A percentile compares a stretch with the other conserved stretches of the same genome.
phyloP scores from a whole-genome alignment of 306 rosid genomes.

The Prunus dulcis region DNA sequence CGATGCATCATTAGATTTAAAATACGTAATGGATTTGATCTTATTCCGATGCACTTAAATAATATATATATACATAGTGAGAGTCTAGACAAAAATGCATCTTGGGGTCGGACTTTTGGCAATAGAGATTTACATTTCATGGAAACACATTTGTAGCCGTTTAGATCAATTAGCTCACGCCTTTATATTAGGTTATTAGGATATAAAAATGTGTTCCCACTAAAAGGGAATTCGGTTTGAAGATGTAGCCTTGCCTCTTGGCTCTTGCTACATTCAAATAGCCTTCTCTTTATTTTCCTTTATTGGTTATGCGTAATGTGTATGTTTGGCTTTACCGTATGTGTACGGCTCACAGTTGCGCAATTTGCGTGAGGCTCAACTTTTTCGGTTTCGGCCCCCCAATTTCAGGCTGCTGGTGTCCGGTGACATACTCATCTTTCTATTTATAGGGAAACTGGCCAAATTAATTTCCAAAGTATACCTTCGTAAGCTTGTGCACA shows the following conservation, averaged over 20 bases:
- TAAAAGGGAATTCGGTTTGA: too few species aligned
- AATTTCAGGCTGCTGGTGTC: neutral
- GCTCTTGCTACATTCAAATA: too few species aligned
- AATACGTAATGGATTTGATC: neutral
- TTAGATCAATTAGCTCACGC: too few species aligned
- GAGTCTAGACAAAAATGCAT: too few species aligned
- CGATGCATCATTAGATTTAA: neutral
- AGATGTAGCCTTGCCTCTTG: too few species aligned
- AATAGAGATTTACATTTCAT: too few species aligned
- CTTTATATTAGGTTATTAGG: too few species aligned
- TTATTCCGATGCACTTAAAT: neutral
- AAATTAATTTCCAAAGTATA: neutral
- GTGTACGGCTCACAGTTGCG: neutral
- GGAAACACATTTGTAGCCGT: too few species aligned
- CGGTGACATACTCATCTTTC: neutral
- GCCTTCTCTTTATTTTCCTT: neutral
- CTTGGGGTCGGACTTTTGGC: too few species aligned
- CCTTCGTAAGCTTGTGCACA: neutral
- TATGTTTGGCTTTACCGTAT: neutral
- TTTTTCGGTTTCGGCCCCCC: conserved; percentile 1
- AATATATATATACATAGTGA: too few species aligned
- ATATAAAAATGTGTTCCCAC: too few species aligned
- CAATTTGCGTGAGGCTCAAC: neutral
- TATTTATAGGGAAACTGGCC: neutral
- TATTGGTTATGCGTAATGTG: neutral